Percentiles rank a stretch among this genome's conserved stretches.
phyloP scores from a whole-genome alignment of 345 rosid species.

The Ceriops decandra region DNA sequence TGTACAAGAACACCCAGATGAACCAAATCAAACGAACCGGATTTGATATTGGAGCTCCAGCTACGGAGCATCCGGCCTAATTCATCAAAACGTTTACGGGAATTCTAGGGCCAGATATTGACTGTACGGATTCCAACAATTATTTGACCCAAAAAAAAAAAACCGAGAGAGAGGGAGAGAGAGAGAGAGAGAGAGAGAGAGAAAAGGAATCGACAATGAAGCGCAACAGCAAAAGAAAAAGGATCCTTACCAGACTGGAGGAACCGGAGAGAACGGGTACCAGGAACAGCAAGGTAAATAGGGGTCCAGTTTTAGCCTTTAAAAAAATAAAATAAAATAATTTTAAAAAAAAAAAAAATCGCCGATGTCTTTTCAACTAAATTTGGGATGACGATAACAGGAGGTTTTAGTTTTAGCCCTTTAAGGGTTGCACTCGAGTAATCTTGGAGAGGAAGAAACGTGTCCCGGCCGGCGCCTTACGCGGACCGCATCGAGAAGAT shows the following conservation, averaged over 20 bases:
- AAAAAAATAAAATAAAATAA: background rate
- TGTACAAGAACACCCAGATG: background rate
- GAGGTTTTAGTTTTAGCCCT: too few relatives aligned
- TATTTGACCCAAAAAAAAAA: background rate
- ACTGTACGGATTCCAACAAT: background rate
- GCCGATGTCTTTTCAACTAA: background rate
- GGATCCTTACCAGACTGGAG: conserved; percentile 22
- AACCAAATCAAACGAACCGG: background rate
- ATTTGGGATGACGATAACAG: too few relatives aligned
- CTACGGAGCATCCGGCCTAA: background rate
- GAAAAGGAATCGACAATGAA: background rate
- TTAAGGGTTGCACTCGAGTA: background rate
- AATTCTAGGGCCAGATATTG: background rate
- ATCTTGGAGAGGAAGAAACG: background rate
- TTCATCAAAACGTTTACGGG: background rate
- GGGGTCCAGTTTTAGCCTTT: background rate
- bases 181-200: too few relatives aligned
- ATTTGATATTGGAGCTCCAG: too few relatives aligned
- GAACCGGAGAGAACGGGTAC: conserved; percentile 14
- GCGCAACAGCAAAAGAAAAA: background rate
- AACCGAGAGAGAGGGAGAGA: background rate
- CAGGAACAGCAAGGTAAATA: conserved; percentile 8
- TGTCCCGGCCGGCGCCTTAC: background rate
- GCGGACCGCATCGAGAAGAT: background rate
- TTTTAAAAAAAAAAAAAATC: background rate